These are phyloP conservation scores for Dillenia turbinata DNA, from an alignment of 164 flowering plant species.

Conservation along the genomic window DNA sequence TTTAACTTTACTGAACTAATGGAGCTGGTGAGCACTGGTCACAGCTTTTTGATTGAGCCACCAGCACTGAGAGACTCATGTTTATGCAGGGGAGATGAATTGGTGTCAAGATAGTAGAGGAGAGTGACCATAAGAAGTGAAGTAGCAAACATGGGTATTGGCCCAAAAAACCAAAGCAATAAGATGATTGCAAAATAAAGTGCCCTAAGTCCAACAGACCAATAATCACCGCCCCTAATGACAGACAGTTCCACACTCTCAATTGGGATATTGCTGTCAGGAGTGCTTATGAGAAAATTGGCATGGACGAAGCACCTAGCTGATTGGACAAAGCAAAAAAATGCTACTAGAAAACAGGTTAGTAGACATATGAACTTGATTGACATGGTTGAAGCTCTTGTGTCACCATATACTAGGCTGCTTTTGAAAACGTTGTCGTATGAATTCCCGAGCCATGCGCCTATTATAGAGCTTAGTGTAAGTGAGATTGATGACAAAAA, in stretches of 20 bases:
- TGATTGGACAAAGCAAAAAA: conserved; percentile 46
- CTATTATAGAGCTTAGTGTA: conserved; percentile 46
- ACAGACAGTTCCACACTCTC: conserved; percentile 31
- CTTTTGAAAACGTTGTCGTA: conserved; percentile 25
- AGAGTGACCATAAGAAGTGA: conserved; percentile 33
- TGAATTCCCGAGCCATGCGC: conserved; percentile 40
- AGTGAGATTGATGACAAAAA: conserved; percentile 39
- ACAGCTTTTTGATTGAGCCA: too few species aligned
- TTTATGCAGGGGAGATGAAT: conserved; percentile 26
- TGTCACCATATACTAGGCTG: conserved; percentile 40
- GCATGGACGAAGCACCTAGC: conserved; percentile 40
- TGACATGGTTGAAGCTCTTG: conserved; percentile 34
- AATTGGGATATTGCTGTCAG: conserved; percentile 15
- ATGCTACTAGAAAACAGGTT: conserved; percentile 43
- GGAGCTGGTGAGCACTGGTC: too few species aligned
- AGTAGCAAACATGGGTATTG: conserved; percentile 45
- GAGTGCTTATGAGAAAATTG: conserved; percentile 43
- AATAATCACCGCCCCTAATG: conserved; percentile 43
- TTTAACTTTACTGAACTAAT: too few species aligned
- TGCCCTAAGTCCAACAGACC: conserved; percentile 57
- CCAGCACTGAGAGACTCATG: conserved; percentile 1
- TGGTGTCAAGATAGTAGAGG: conserved; percentile 33
- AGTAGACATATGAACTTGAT: conserved; percentile 55
- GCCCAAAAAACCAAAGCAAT: conserved; percentile 62
- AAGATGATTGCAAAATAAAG: conserved; percentile 44